Conservation (phyloP, 176 grass and related monocot species). For the Carex pumila region DNA sequence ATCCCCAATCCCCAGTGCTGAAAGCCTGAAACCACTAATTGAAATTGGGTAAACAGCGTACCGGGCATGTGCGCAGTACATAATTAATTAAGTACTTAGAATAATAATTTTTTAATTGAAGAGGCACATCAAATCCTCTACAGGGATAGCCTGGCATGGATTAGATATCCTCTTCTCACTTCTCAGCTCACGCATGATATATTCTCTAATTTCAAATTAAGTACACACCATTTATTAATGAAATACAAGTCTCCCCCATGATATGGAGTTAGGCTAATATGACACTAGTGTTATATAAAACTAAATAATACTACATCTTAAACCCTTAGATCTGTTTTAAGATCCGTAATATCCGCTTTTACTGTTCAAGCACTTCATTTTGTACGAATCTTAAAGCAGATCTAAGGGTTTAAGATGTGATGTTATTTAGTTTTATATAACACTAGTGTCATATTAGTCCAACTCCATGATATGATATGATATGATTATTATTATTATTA, state of each 20-base stretch:
- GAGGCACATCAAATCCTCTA: conserved; percentile 7
- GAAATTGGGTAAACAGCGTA: not conserved
- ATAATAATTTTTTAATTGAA: not conserved
- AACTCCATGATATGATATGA: not conserved
- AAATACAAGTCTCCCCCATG: not conserved
- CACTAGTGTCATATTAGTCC: too few species aligned
- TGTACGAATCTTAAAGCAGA: too few species aligned
- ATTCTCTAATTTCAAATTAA: not conserved
- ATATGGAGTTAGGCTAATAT: too few species aligned
- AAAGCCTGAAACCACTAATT: not conserved
- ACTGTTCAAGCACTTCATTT: too few species aligned
- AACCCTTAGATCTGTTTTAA: too few species aligned
- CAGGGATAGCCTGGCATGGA: conserved; percentile 16
- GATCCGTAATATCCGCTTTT: too few species aligned
- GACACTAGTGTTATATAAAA: too few species aligned
- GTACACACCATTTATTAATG: not conserved
- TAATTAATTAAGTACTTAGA: not conserved
- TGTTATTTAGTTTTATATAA: too few species aligned
- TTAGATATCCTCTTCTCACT: not conserved
- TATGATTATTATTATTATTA: not conserved
- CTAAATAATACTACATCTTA: too few species aligned
- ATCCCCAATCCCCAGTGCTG: too few species aligned
- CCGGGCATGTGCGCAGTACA: not conserved
- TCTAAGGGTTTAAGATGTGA: too few species aligned
- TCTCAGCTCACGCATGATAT: not conserved